phyloP scores from a whole-genome alignment of 2,329 filamentous ascomycete genomes.

The Hypoxylon sp. region DNA sequence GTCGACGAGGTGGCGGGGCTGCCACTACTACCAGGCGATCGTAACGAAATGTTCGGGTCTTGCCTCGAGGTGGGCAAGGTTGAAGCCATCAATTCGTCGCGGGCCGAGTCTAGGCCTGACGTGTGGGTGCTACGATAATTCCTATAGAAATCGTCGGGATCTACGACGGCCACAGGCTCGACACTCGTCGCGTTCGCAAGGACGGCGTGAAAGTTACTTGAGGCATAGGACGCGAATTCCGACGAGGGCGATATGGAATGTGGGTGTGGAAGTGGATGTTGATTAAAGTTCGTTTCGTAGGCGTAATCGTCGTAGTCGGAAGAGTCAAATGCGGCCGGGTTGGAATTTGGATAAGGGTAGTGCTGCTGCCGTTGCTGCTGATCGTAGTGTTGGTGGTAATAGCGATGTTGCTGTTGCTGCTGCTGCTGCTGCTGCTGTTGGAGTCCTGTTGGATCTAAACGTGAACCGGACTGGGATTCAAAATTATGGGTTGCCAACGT shows the following conservation, averaged over 20 bases:
- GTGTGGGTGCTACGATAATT: conserved; percentile 54
- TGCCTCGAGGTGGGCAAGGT: conserved; percentile 52
- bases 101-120: conserved; percentile 32
- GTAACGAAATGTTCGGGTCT: conserved; percentile 53
- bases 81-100: conserved; percentile 53
- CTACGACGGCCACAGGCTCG: conserved; percentile 54
- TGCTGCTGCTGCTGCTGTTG: too few relatives aligned
- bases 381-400: conserved; percentile 37
- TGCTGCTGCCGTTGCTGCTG: conserved; percentile 21
- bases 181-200: conserved; percentile 49
- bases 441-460: conserved; percentile 44
- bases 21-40: conserved; percentile 61
- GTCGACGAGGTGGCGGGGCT: conserved; percentile 50
- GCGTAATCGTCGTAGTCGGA: conserved; percentile 32
- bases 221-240: conserved; percentile 49
- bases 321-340: conserved; percentile 28
- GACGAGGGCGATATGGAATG: conserved; percentile 32
- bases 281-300: conserved; percentile 23
- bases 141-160: conserved; percentile 66
- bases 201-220: conserved; percentile 50
- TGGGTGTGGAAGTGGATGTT: neutral
- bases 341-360: conserved; percentile 18
- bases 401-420: conserved; percentile 43
- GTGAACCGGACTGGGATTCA: conserved; percentile 43
- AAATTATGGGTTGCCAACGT: conserved; percentile 49